These are phyloP conservation scores for Botryotinia narcissicola DNA, from an alignment of 2,329 filamentous ascomycete species.

Conservation along the genomic window DNA sequence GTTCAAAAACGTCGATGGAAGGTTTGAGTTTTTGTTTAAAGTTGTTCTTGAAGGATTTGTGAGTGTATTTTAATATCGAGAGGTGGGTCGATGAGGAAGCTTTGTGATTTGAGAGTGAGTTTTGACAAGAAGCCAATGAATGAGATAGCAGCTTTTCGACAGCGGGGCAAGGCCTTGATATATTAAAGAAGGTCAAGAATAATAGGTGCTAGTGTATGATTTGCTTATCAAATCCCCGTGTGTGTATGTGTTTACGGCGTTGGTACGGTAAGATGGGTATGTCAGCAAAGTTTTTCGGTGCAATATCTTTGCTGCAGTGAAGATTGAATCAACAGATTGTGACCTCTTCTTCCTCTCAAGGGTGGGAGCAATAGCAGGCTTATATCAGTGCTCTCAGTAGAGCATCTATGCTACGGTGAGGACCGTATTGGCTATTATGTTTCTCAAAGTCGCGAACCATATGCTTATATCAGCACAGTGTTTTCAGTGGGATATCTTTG, in stretches of 20 bases:
- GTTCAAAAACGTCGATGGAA: no score
- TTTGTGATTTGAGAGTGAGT: not conserved
- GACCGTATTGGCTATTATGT: not conserved
- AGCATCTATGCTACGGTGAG: not conserved
- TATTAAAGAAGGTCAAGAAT: fast-evolving
- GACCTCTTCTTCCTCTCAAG: not conserved
- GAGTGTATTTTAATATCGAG: not conserved
- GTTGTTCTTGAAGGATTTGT: not conserved
- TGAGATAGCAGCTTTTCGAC: not conserved
- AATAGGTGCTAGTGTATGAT: not conserved
- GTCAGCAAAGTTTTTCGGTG: not conserved
- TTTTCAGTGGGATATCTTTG: not conserved
- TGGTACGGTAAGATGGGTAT: not conserved
- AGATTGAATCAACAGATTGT: not conserved
- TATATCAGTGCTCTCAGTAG: not conserved
- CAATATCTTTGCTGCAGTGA: not conserved
- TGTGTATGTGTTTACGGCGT: not conserved
- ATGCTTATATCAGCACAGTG: not conserved
- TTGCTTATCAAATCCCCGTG: not conserved
- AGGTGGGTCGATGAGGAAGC: not conserved
- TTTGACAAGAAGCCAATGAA: not conserved
- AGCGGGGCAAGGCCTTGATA: not conserved
- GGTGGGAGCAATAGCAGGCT: not conserved
- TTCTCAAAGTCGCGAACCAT: not conserved
- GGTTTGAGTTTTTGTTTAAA: not conserved